Evolutionary conservation across 2,329 filamentous ascomycete genomes (phyloP).

Genomic region (Nemania sp.): DNA sequence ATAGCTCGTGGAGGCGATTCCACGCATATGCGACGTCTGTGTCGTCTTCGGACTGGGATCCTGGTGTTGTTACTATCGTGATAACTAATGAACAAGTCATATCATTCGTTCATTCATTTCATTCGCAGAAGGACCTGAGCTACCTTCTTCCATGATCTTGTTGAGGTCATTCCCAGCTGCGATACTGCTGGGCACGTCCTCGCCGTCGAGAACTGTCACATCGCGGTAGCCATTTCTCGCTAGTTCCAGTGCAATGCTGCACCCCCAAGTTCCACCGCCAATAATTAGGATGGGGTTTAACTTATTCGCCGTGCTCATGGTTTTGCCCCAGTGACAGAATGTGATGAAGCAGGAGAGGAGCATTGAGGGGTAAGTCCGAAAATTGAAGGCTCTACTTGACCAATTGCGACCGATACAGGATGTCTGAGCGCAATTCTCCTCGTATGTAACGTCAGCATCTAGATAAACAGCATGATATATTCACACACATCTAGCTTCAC

Average conservation of each 20-base stretch:
- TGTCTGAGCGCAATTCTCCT: too few species aligned
- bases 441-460: too few species aligned
- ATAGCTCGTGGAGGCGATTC: slow-evolving; percentile 49
- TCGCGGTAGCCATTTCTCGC: slow-evolving; percentile 44
- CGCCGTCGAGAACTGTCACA: slow-evolving; percentile 45
- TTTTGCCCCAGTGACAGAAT: background rate
- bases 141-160: slow-evolving; percentile 45
- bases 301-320: slow-evolving; percentile 25
- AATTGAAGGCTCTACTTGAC: too few species aligned
- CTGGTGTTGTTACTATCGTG: slow-evolving; percentile 23
- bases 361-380: background rate
- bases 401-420: too few species aligned
- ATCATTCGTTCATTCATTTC: background rate
- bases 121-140: slow-evolving; percentile 35
- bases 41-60: slow-evolving; percentile 48
- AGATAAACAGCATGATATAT: too few species aligned
- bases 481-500: too few species aligned
- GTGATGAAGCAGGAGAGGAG: background rate
- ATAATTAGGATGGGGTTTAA: slow-evolving; percentile 40
- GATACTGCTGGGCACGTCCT: slow-evolving; percentile 43
- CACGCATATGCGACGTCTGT: slow-evolving; percentile 48
- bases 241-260: slow-evolving; percentile 44
- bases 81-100: background rate
- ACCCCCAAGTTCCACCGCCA: slow-evolving; percentile 46
- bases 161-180: slow-evolving; percentile 46